Evolutionary conservation across 202 grass and related monocot genomes (phyloP), one percentile per base, ranked within the genome.

Genomic region (Zizania palustris): DNA sequence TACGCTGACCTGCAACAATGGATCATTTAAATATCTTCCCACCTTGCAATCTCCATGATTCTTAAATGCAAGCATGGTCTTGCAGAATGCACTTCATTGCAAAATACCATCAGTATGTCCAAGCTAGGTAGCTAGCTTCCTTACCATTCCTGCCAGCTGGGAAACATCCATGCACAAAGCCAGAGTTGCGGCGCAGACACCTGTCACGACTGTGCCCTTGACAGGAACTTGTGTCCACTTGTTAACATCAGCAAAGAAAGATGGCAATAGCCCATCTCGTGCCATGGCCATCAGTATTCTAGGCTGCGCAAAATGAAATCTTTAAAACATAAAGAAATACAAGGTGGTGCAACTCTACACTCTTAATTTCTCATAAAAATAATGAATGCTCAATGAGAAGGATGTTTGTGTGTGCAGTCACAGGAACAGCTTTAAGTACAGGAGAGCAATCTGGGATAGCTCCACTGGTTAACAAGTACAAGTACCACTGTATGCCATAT

Each of bases 261-360:
- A 60, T 57, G 96, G 96, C 85, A 99, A 60, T 59, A 99, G 78
- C 65, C 96, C 96, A 59, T 99, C 96, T 85, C 89, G 91, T 63
- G 96, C 89, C 96, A 99, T 99, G 45, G 96, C 87, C 96, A 99
- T 99, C 70, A 99, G 78, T 90, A 99, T 99, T 87, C 96, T 92
- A 78, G 92, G 96, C 96, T 99, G 87, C 44, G 7, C 54, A 38
- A 86, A 49, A 78, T 55, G 79, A 67, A 21, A 51, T 35, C 15
- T 66, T 66, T 87, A 10, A 67, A 34, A 28, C 51, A 37, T 15
- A 75, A 22, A 13, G 46, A 11, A 43, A 58, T 58, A 80, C 39
- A 82, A 63, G 9, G 7, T 8, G 55, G 57, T 36, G 20, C 8
- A 40, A 15, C 45, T 44, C n/a, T 1, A 58, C 6, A 20, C 67